Evolutionary conservation across 192 early-diverging fungal species (phyloP).

Genomic region (Dispira parvispora): DNA sequence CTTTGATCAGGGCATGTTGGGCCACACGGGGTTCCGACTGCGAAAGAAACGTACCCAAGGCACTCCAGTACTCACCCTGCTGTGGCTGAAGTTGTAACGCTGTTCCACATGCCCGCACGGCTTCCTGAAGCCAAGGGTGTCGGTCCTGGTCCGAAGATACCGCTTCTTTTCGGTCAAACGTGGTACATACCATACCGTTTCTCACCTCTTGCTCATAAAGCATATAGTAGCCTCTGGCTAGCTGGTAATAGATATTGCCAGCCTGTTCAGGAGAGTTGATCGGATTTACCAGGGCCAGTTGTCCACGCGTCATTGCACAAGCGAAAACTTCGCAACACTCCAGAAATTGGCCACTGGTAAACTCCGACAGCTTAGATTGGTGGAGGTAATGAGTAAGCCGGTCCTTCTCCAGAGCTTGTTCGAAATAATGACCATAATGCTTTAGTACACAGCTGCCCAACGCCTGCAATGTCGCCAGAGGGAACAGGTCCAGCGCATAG

Average conservation of each 20-base stretch:
- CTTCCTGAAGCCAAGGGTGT: slow-evolving; percentile 14
- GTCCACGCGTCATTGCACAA: no score
- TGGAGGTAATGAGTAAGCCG: neutral
- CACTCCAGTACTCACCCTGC: slow-evolving; percentile 45
- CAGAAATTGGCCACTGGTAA: neutral
- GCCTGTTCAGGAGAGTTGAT: neutral
- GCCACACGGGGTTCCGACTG: slow-evolving; percentile 33
- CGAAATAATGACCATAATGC: no score
- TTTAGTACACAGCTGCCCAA: no score
- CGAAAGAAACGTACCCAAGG: slow-evolving; percentile 42
- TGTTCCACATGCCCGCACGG: slow-evolving; percentile 31
- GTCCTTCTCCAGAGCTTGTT: neutral
- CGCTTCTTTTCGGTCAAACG: no score
- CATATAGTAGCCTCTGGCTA: neutral
- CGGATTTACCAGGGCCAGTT: no score
- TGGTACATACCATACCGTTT: no score
- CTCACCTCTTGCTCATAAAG: no score
- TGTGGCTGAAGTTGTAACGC: slow-evolving; percentile 44
- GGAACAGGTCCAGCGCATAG: no score
- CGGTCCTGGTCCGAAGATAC: neutral
- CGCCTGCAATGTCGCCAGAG: no score
- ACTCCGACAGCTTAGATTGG: neutral
- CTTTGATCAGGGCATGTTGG: slow-evolving; percentile 74
- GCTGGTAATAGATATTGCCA: neutral
- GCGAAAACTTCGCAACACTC: no score